These are phyloP conservation scores for Rhizophagus clarus DNA, from an alignment of 192 early-diverging fungal genomes.

Conservation along the genomic window DNA sequence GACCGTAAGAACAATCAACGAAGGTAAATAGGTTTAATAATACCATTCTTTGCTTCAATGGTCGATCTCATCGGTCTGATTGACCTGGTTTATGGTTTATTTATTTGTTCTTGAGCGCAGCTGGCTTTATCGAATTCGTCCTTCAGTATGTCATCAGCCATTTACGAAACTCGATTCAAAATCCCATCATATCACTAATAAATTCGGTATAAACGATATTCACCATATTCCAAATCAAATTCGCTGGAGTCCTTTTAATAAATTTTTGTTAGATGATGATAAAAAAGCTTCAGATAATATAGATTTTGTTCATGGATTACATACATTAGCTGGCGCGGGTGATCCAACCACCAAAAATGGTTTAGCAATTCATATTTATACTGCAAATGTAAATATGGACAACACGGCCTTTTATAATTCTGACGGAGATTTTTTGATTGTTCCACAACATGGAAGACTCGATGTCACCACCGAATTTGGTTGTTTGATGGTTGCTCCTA, in stretches of 20 bases:
- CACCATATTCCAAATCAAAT: slow-evolving; percentile 82
- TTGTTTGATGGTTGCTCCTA: slow-evolving; percentile 74
- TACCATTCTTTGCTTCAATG: background rate
- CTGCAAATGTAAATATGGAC: slow-evolving; percentile 77
- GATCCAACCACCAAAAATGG: slow-evolving; percentile 76
- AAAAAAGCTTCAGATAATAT: slow-evolving; percentile 21
- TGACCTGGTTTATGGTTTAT: background rate
- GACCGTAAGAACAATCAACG: slow-evolving; percentile 78
- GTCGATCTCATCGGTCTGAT: no score
- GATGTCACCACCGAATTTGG: slow-evolving; percentile 93
- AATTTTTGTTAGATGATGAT: slow-evolving; percentile 48
- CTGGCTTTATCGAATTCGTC: slow-evolving; percentile 96
- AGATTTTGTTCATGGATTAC: slow-evolving; percentile 85
- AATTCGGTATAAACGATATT: slow-evolving; percentile 59
- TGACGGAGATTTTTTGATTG: slow-evolving; percentile 92
- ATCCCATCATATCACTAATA: slow-evolving; percentile 51
- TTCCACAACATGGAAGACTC: slow-evolving; percentile 90
- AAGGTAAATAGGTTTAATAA: slow-evolving; percentile 41
- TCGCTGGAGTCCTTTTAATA: slow-evolving; percentile 87
- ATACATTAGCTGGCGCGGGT: slow-evolving; percentile 85
- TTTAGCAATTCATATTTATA: slow-evolving; percentile 84
- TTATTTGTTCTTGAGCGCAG: slow-evolving; percentile 36
- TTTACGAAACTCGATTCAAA: slow-evolving; percentile 47
- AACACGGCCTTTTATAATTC: slow-evolving; percentile 81
- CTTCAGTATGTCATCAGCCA: slow-evolving; percentile 83